Evolutionary conservation across 257 asterid genomes (phyloP).

Genomic region (Solanum commersonii): DNA sequence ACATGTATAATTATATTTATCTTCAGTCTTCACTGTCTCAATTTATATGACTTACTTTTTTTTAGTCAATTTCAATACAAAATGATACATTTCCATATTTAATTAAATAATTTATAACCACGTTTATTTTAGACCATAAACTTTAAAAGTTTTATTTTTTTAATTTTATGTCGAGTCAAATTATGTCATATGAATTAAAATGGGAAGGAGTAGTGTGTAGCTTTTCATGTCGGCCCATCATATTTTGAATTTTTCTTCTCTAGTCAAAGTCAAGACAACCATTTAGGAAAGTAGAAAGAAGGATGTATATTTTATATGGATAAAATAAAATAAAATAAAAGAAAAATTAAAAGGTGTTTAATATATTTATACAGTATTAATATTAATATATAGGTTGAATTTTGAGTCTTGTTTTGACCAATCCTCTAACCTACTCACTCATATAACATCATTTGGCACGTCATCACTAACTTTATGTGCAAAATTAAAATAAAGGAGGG

Average conservation of each 20-base stretch:
- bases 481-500: background rate
- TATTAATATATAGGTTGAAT: background rate
- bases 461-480: background rate
- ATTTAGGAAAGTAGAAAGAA: background rate
- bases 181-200: background rate
- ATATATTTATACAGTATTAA: no score
- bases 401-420: slow-evolving; percentile 1
- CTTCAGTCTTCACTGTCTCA: rapidly evolving
- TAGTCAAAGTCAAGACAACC: background rate
- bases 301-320: background rate
- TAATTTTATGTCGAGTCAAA: rapidly evolving
- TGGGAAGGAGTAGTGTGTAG: rapidly evolving
- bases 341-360: background rate
- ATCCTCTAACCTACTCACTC: background rate
- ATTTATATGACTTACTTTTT: background rate
- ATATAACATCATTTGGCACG: background rate
- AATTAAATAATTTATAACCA: background rate
- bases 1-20: background rate
- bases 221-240: background rate
- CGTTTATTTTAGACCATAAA: background rate
- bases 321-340: background rate
- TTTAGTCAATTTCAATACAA: rapidly evolving
- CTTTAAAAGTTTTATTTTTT: rapidly evolving
- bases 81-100: background rate
- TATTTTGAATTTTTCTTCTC: background rate